Percentiles rank a stretch among this genome's conserved stretches.
Conservation (phyloP, 75 land plant species). For the Selaginella moellendorffii region DNA sequence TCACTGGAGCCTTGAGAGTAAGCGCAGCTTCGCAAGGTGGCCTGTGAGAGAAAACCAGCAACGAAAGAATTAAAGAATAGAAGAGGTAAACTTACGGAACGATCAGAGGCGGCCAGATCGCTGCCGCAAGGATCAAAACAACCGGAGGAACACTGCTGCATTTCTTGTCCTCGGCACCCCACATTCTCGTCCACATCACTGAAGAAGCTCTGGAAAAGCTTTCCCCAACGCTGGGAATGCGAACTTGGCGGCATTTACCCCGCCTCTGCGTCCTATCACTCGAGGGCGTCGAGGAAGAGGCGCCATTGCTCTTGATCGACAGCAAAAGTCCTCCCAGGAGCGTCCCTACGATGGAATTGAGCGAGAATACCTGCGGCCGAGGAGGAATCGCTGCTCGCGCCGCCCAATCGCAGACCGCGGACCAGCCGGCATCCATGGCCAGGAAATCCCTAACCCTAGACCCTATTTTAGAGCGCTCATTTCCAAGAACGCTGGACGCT, state of each 20-base stretch:
- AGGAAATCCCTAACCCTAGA: too few species aligned
- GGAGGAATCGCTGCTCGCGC: not conserved
- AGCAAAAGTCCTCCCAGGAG: not conserved
- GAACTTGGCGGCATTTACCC: not conserved
- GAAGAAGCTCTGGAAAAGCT: too few species aligned
- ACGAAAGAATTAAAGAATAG: not conserved
- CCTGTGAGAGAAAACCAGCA: too few species aligned
- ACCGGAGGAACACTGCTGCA: not conserved
- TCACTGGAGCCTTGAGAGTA: not conserved
- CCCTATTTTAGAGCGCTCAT: too few species aligned
- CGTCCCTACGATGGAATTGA: not conserved
- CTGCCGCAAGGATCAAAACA: not conserved
- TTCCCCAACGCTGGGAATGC: too few species aligned
- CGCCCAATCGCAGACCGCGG: not conserved
- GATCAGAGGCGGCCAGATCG: not conserved
- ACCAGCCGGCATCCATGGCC: too few species aligned
- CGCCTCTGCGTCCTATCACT: not conserved
- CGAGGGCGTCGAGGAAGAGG: too few species aligned
- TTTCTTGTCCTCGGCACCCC: too few species aligned
- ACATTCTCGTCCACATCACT: not conserved
- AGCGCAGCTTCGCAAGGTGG: not conserved
- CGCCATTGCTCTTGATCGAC: not conserved
- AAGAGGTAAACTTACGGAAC: not conserved
- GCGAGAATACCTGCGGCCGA: not conserved
- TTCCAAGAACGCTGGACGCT: too few species aligned